Percentiles rank a stretch among this genome's conserved stretches.
Conservation (phyloP, 441 rosid species). For the Gossypium schwendimanii region DNA sequence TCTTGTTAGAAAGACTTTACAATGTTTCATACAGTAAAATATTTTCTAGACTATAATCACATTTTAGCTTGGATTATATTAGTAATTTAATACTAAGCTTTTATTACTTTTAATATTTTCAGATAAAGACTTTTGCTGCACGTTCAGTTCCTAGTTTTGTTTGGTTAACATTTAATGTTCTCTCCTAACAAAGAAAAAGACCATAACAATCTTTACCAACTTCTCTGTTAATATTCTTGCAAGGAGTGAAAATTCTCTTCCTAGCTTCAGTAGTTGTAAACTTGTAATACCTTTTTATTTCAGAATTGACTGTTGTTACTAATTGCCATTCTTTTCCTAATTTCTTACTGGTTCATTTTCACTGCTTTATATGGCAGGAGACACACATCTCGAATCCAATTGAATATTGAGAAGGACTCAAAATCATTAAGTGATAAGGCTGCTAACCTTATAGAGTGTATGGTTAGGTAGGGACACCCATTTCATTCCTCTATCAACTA, state of each 20-base stretch:
- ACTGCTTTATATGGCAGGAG: constrained; percentile 45
- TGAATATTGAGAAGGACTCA: constrained; percentile 35
- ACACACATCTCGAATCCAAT: constrained; percentile 38
- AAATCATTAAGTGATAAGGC: constrained; percentile 50
- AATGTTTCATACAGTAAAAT: background rate
- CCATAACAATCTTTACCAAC: background rate
- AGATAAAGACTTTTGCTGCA: background rate
- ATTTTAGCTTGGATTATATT: background rate
- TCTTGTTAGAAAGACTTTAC: background rate
- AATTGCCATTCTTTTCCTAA: background rate
- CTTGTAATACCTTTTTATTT: background rate
- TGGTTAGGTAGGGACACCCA: constrained; percentile 49
- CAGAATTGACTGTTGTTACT: background rate
- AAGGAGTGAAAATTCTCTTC: background rate
- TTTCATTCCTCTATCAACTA: background rate
- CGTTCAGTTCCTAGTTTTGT: background rate
- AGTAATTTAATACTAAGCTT: background rate
- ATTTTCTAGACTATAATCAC: background rate
- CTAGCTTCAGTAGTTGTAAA: background rate
- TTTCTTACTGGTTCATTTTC: background rate
- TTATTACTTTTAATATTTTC: background rate
- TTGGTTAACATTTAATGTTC: background rate
- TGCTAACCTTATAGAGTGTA: constrained; percentile 43
- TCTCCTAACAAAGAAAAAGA: background rate
- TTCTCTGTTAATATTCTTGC: background rate